phyloP scores from a whole-genome alignment of 2,329 filamentous ascomycete genomes.

The Botrytis fragariae region DNA sequence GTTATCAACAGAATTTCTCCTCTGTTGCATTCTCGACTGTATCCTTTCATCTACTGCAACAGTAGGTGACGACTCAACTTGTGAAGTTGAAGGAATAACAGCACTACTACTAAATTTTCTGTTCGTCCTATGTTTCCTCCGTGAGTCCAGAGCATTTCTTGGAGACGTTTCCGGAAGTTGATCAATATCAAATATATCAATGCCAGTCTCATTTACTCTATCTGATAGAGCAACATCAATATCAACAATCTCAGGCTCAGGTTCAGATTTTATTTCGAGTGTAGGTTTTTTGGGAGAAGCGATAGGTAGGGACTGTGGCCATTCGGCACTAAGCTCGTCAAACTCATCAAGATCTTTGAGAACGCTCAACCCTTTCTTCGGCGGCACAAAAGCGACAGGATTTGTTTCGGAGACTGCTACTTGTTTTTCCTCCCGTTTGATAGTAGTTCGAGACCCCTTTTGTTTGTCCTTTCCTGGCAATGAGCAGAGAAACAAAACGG shows the following conservation, averaged over 20 bases:
- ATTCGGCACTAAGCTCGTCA: constrained; percentile 18
- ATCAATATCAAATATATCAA: constrained; percentile 14
- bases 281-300: background rate
- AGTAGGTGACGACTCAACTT: constrained; percentile 4
- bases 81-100: constrained; percentile 13
- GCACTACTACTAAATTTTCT: constrained; percentile 4
- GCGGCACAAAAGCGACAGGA: background rate
- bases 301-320: background rate
- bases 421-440: background rate
- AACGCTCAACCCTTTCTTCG: background rate
- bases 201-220: background rate
- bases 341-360: background rate
- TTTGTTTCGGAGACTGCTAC: background rate
- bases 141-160: constrained; percentile 13
- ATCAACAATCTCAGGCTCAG: background rate
- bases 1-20: background rate
- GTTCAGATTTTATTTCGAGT: background rate
- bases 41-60: background rate
- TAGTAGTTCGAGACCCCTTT: background rate
- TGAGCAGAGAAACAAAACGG: constrained; percentile 30
- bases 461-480: constrained; percentile 12
- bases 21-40: background rate
- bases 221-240: background rate
- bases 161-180: constrained; percentile 16
- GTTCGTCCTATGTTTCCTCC: background rate